phyloP scores from a whole-genome alignment of 495 filamentous ascomycete genomes.

The Penicillium silybi region DNA sequence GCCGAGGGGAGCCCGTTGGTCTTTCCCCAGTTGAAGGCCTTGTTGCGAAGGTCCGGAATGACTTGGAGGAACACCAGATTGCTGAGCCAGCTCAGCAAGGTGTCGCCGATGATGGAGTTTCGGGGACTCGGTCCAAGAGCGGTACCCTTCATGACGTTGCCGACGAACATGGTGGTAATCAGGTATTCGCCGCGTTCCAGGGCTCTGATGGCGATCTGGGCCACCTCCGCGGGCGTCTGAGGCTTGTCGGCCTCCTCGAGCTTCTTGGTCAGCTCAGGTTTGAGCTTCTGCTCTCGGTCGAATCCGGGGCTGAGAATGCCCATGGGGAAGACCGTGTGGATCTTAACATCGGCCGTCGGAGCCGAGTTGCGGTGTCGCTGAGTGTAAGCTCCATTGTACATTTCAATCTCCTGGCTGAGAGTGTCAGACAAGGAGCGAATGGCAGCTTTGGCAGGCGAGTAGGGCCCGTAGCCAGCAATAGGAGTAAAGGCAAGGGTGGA shows the following conservation, averaged over 20 bases:
- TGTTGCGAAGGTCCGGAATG: constrained; percentile 40
- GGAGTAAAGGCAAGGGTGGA: constrained; percentile 72
- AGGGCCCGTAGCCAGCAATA: constrained; percentile 79
- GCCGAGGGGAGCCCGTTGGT: constrained; percentile 34
- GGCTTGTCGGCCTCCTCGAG: constrained; percentile 78
- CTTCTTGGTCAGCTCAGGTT: constrained; percentile 75
- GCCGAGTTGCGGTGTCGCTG: constrained; percentile 42
- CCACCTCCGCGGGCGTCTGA: constrained; percentile 75
- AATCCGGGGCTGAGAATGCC: constrained; percentile 74
- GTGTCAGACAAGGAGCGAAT: constrained; percentile 79
- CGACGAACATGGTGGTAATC: constrained; percentile 64
- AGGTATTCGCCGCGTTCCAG: constrained; percentile 79
- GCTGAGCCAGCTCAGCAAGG: constrained; percentile 42
- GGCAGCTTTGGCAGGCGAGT: constrained; percentile 81
- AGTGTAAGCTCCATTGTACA: constrained; percentile 66
- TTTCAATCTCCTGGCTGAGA: constrained; percentile 73
- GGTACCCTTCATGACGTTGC: constrained; percentile 61
- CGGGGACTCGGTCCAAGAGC: constrained; percentile 41
- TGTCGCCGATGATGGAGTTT: constrained; percentile 40
- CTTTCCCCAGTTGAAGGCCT: constrained; percentile 44
- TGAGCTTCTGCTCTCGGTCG: constrained; percentile 73
- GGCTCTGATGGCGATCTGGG: constrained; percentile 60
- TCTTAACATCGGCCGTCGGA: constrained; percentile 57
- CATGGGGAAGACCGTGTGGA: constrained; percentile 82
- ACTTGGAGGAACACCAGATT: constrained; percentile 41